Conservation (phyloP, 176 grass and related monocot genomes). For the Avena sativa region DNA sequence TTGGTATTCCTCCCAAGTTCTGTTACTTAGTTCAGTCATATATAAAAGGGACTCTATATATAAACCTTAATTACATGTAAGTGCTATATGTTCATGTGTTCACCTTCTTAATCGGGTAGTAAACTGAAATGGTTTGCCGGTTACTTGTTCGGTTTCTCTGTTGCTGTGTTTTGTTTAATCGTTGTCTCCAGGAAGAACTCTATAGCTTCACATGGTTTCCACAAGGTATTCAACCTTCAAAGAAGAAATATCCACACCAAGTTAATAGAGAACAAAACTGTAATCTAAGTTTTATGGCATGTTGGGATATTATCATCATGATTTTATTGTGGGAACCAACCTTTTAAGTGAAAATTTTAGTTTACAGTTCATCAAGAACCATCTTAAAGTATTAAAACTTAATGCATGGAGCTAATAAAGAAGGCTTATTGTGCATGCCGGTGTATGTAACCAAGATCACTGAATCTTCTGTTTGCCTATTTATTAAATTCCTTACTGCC, state of each 20-base stretch:
- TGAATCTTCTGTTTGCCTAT: neutral
- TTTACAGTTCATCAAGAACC: neutral
- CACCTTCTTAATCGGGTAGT: neutral
- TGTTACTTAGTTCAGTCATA: neutral
- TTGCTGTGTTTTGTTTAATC: neutral
- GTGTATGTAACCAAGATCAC: neutral
- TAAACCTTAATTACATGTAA: neutral
- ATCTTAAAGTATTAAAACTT: neutral
- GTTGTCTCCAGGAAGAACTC: neutral
- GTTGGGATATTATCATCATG: neutral
- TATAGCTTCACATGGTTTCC: neutral
- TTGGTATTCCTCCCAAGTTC: conserved; percentile 1
- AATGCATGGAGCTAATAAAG: neutral
- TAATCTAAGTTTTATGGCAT: conserved; percentile 5
- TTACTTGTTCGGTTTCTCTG: neutral
- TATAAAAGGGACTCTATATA: neutral
- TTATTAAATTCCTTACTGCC: neutral
- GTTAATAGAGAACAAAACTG: neutral
- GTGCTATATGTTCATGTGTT: neutral
- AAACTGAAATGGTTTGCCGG: neutral
- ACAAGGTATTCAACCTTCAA: neutral
- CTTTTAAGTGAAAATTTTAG: neutral
- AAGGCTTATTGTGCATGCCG: neutral
- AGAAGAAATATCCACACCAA: neutral
- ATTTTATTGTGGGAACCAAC: conserved; percentile 4